Base-by-base conservation (phyloP, 495 filamentous ascomycete species). In the Podospora anserina region DNA sequence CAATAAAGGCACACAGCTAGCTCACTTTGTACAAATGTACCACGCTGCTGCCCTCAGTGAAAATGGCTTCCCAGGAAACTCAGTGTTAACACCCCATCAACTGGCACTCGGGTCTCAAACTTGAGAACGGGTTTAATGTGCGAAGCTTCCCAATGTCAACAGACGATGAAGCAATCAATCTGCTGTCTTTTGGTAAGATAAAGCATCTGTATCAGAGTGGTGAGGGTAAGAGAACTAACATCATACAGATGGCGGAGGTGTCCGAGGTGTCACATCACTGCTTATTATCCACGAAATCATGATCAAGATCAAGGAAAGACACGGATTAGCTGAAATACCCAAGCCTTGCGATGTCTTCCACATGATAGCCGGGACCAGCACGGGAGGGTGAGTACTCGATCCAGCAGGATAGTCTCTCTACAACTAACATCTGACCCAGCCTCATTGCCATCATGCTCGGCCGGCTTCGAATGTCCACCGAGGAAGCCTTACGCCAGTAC, bases 301-400 rank as follows among this genome's bases (percentile, higher is more conserved):
- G 78, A 39, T 65, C 3, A 61, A 65, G 2, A 67, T 82, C 15
- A 57, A 75, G 58, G 58, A 70, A 6, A 64, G 9, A 2, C n/a
- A 68, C 1, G 57, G 68, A 0, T 71, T 77, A 19, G n/a, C 53
- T 0, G 59, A 72, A 0, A 7, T 72, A 1, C 78, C 78, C 2
- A 75, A 71, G 27, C 81, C 81, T 9, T 79, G 77, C 58, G 77
- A 80, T 1, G 75, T 70, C 54, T 82, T 82, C 28, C 70, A 82
- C 53, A 61, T 81, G 13, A 80, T 82, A 26, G 78, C 73, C 1
- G 79, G 79, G 0, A 82, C 78, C 4, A 76, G 76, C 64, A 80
- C 80, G 20, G 80, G 80, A 64, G 80, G 80, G 78, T 78, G 67
- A 66, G 71, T 44, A 13, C 13, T 34, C 0, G 9, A 60, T 15